Evolutionary conservation across 495 filamentous ascomycete species (phyloP), one percentile per base, ranked within the genome.

Genomic region (Penicillium chermesinum): DNA sequence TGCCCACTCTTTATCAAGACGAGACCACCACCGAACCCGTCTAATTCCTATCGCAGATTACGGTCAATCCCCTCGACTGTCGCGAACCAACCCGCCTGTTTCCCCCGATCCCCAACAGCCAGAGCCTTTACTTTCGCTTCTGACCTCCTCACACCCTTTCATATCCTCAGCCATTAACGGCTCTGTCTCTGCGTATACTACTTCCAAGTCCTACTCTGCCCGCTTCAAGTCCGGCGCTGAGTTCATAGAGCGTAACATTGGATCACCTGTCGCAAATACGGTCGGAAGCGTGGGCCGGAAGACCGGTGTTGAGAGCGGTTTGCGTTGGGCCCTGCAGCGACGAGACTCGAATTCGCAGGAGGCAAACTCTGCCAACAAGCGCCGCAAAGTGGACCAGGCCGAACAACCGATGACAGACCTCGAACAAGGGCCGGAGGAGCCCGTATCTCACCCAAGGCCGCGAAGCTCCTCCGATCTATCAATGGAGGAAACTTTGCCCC

Each of bases 141-240:
- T 96, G 8, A 90, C 87, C 3, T 83, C 86, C 2, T 81, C 82
- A 2, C 87, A 94, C 54, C 88, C 88, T 10, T 72, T 89, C 41
- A 75, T 94, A 22, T 86, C 83, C 1, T 84, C 85, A 8, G 86
- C 89, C 0, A 88, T 95, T 52, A 85, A 85, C 57, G 83, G 82
- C 37, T 90, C 89, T 1, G 73, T 89, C 1, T 86, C 85, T 21
- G 87, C 86, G 2, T 97, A 96, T 60, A 79, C 82, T 22, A 81
- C 75, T 3, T 86, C 86, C 14, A 96, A 97, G 64, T 86, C 86
- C 18, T 93, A 93, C 59, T 89, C 87, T 4, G 88, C 90, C 0
- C 79, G 86, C 2, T 85, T 96, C 66, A 88, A 85, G 57, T 84
- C 85, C 34, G 78, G 87, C 51, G 89, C 87, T 33, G 88, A 95